Evolutionary conservation across 2,329 filamentous ascomycete genomes (phyloP), one percentile per base, ranked within the genome.

Genomic region (Colletotrichum neosansevieriae): DNA sequence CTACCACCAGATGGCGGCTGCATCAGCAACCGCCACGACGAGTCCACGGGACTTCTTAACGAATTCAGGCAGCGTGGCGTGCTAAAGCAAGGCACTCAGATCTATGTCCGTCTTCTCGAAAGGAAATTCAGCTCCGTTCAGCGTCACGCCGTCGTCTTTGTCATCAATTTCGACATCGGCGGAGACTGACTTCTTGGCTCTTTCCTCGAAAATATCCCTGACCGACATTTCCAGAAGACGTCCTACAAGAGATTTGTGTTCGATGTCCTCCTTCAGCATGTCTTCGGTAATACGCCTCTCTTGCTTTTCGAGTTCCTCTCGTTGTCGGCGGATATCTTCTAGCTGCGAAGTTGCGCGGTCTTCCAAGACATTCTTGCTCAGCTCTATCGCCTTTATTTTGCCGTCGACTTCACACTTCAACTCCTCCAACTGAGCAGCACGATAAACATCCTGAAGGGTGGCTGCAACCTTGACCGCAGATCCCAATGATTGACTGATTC

Each of bases 251-350:
- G 29, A 34, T 53, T 73, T 77, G 47, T 77, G 75, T 53, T 78
- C 74, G 10, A 56, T 21, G 62, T 79, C 75, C 3, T 75, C 73
- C 29, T 64, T 63, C 56, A 76, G 45, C 71, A 76, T 76, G n/a
- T 63, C 73, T 3, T 65, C 69, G n/a, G 76, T 64, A 3, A 76
- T 45, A 7, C 74, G 73, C 47, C 58, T 72, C 64, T 81, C 79
- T 56, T 76, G 73, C 59, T 72, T 75, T 63, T 79, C 78, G 7
- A 81, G 72, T 67, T 79, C 79, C 61, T 76, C 76, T 47, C 79
- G 76, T 64, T 77, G 71, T 12, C 74, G 71, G 21, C 73, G 71
- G 59, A 81, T 78, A 6, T 76, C 74, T 38, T 75, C 70, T n/a
- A 80, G 73, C n/a, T 74, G 67, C 3, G 59, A 38, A 19, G 70